Conservation (phyloP, 257 asterid genomes). For the Capsicum rhomboideum region DNA sequence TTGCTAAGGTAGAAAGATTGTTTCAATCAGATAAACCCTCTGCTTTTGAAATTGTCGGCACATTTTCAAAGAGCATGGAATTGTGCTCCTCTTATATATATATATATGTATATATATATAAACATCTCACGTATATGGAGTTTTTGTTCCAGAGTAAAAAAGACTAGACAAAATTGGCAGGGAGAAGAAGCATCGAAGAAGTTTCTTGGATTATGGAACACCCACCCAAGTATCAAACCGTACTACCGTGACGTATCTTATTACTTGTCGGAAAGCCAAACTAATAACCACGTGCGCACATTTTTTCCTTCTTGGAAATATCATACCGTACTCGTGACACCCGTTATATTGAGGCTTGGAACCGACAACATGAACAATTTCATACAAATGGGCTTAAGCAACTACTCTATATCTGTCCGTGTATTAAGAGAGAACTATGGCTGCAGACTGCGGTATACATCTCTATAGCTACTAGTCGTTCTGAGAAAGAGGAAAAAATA, state of each 20-base stretch:
- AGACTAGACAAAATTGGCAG: neutral
- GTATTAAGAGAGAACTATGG: neutral
- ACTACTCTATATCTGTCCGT: neutral
- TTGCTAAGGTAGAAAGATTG: neutral
- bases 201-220: neutral
- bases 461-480: neutral
- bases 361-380: too few relatives aligned
- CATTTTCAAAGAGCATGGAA: neutral
- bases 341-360: too few relatives aligned
- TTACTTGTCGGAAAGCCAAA: neutral
- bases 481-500: neutral
- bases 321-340: neutral
- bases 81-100: neutral
- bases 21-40: neutral
- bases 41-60: neutral
- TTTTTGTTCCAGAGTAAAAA: neutral
- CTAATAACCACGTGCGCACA: neutral
- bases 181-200: neutral
- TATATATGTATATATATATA: too few relatives aligned
- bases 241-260: neutral
- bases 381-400: neutral
- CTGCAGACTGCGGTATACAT: neutral
- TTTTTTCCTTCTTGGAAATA: neutral
- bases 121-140: neutral
- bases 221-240: neutral